phyloP scores from a whole-genome alignment of 331 rosid genomes.

The Cydonia oblonga region DNA sequence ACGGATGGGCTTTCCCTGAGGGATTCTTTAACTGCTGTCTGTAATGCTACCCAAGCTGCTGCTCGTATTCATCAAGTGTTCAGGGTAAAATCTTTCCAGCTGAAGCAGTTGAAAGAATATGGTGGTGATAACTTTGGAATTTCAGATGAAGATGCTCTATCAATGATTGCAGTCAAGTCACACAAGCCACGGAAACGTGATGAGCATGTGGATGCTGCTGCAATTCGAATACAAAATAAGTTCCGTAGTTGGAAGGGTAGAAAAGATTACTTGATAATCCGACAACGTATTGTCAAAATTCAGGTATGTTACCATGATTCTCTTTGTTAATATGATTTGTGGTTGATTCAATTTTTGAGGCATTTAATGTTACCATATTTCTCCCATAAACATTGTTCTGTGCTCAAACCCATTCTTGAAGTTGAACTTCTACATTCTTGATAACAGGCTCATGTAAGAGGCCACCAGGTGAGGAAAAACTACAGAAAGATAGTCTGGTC shows the following conservation, averaged over 20 bases:
- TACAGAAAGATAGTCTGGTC: constrained; percentile 58
- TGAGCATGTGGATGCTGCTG: constrained; percentile 59
- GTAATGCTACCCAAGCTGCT: constrained; percentile 76
- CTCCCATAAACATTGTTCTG: neutral
- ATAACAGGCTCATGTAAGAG: constrained; percentile 78
- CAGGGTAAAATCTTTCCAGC: constrained; percentile 78
- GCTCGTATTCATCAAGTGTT: constrained; percentile 77
- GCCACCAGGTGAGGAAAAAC: constrained; percentile 79
- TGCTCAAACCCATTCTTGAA: neutral
- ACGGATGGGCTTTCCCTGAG: constrained; percentile 49
- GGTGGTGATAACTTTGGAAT: constrained; percentile 34
- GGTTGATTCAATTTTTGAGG: neutral
- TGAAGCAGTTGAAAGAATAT: constrained; percentile 51
- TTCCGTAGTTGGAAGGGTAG: constrained; percentile 80
- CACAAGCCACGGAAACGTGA: constrained; percentile 31
- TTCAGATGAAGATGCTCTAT: constrained; percentile 48
- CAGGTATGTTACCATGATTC: constrained; percentile 37
- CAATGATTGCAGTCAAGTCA: constrained; percentile 35
- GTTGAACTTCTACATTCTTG: constrained; percentile 4
- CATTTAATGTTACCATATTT: neutral
- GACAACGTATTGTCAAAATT: constrained; percentile 63
- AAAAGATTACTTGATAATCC: constrained; percentile 56
- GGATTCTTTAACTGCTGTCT: constrained; percentile 74
- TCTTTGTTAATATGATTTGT: neutral
- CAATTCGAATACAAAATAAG: constrained; percentile 66